Percentiles rank a stretch among this genome's conserved stretches.
These are phyloP conservation scores for Clitopilus passeckerianus DNA, from an alignment of 768 basidiomycete genomes.

Conservation along the genomic window DNA sequence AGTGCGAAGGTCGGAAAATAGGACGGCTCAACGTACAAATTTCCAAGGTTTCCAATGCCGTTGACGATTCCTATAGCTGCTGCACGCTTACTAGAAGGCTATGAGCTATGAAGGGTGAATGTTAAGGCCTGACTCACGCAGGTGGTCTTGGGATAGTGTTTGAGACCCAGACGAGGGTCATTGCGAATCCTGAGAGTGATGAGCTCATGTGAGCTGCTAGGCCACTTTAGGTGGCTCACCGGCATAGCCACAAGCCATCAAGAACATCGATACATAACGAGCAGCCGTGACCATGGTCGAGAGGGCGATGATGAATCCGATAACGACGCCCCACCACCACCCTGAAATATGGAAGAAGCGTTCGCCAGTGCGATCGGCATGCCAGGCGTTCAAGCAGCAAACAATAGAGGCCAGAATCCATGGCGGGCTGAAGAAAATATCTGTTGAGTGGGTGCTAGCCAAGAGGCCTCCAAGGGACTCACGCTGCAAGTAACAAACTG, in stretches of 20 bases:
- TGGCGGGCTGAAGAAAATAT: constrained; percentile 36
- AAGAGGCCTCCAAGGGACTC: too few species aligned
- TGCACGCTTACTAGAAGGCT: constrained; percentile 33
- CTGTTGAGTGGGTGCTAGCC: not conserved
- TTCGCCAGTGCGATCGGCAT: constrained; percentile 56
- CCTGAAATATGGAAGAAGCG: constrained; percentile 55
- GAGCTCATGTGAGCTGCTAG: not conserved
- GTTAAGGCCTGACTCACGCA: constrained; percentile 25
- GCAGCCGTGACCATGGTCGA: constrained; percentile 45
- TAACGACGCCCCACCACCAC: constrained; percentile 57
- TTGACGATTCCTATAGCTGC: constrained; percentile 62
- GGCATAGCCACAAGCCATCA: constrained; percentile 55
- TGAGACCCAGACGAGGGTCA: constrained; percentile 59
- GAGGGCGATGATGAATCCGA: constrained; percentile 58
- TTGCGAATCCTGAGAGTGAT: constrained; percentile 28
- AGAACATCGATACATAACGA: constrained; percentile 57
- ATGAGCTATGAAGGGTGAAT: not conserved
- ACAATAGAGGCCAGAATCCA: constrained; percentile 52
- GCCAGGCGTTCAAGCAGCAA: constrained; percentile 48
- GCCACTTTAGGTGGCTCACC: constrained; percentile 13
- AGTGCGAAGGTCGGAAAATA: not conserved
- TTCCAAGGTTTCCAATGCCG: constrained; percentile 51
- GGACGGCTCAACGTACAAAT: constrained; percentile 36
- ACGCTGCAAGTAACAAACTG: constrained; percentile 58
- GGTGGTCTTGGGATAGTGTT: constrained; percentile 59